A percentile compares a stretch with the other conserved stretches of the same genome.
Evolutionary conservation across 2,329 filamentous ascomycete species (phyloP).

Genomic region (Simplicillium sp.): DNA sequence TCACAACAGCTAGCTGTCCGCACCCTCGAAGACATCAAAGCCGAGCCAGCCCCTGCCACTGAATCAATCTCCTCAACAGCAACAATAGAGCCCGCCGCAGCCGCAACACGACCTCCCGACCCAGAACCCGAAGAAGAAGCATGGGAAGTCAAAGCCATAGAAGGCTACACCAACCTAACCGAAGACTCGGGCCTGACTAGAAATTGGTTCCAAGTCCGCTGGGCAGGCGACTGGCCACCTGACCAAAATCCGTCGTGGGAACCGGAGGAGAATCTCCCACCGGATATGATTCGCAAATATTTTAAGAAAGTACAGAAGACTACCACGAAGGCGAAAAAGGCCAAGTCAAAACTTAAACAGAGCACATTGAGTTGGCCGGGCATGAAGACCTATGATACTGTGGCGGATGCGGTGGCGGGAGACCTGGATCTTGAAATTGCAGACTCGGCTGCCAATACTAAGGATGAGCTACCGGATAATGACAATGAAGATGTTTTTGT

Average conservation of each 20-base stretch:
- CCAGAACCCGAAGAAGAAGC: not conserved
- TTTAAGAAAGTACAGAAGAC: conserved; percentile 12
- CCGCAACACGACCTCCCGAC: not conserved
- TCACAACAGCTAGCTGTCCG: too few relatives aligned
- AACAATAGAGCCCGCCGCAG: not conserved
- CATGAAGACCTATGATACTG: too few relatives aligned
- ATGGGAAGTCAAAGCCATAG: not conserved
- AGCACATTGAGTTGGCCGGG: too few relatives aligned
- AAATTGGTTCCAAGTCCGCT: conserved; percentile 38
- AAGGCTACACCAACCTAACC: conserved; percentile 18
- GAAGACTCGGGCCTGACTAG: conserved; percentile 35
- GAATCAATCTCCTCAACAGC: not conserved
- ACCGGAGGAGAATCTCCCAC: conserved; percentile 39
- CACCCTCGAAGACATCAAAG: too few relatives aligned
- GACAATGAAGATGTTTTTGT: too few relatives aligned
- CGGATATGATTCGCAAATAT: conserved; percentile 30
- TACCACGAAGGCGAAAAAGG: conserved; percentile 13
- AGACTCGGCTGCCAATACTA: too few relatives aligned
- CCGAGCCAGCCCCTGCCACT: too few relatives aligned
- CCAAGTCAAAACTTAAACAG: conserved; percentile 2
- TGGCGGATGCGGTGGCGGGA: too few relatives aligned
- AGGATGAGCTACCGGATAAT: too few relatives aligned
- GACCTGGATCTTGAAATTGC: too few relatives aligned
- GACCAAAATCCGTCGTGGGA: conserved; percentile 51
- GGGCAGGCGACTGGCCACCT: conserved; percentile 47